Percentiles rank a stretch among this genome's conserved stretches.
Conservation (phyloP, 768 basidiomycete species). For the Auriscalpium vulgare region DNA sequence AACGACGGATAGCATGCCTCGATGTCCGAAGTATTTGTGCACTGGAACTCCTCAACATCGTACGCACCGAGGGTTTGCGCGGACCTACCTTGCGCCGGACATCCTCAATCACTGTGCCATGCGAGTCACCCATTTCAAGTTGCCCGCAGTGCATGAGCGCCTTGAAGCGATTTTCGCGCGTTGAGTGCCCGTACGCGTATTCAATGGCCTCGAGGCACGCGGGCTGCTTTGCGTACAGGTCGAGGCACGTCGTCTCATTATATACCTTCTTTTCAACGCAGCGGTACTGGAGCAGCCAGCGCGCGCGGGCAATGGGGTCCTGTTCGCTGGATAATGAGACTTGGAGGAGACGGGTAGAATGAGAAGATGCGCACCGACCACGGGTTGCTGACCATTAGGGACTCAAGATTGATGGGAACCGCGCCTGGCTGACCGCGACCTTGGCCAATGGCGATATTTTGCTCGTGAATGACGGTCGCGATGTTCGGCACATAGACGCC, state of each 20-base stretch:
- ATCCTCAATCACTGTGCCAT: not conserved
- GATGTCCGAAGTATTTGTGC: not conserved
- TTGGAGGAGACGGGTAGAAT: not conserved
- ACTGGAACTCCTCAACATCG: not conserved
- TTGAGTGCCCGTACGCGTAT: not conserved
- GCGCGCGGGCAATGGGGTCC: slow-evolving; percentile 22
- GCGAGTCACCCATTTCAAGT: slow-evolving; percentile 10
- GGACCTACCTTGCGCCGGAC: not conserved
- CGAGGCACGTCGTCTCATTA: slow-evolving; percentile 23
- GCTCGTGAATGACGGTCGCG: slow-evolving; percentile 27
- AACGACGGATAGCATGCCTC: not conserved
- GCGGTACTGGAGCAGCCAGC: slow-evolving; percentile 24
- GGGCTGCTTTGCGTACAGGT: slow-evolving; percentile 18
- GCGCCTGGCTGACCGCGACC: slow-evolving; percentile 16
- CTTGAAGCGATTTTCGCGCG: not conserved
- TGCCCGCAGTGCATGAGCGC: not conserved
- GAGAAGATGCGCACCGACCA: slow-evolving; percentile 2
- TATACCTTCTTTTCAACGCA: slow-evolving; percentile 23
- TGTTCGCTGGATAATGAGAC: not conserved
- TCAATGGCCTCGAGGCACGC: slow-evolving; percentile 17
- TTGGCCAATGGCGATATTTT: slow-evolving; percentile 20
- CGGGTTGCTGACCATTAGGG: slow-evolving; percentile 27
- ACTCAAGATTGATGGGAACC: slow-evolving; percentile 25
- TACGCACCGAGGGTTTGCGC: not conserved
- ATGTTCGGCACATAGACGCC: slow-evolving; percentile 29